A percentile compares a stretch with the other conserved stretches of the same genome.
phyloP scores from a whole-genome alignment of 73 alveolate genomes.

The Tetrahymena thermophila region DNA sequence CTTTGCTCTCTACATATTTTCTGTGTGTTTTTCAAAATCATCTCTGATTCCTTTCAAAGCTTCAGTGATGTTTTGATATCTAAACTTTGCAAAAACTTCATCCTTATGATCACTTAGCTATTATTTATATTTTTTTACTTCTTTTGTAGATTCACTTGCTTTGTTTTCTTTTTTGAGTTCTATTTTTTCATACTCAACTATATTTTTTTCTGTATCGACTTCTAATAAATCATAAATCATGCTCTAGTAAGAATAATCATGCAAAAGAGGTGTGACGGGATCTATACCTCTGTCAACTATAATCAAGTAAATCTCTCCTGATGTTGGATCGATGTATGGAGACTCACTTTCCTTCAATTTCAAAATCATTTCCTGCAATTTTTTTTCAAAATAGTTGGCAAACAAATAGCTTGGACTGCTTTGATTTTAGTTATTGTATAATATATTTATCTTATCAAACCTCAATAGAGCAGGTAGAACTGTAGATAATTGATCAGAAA shows the following conservation, averaged over 20 bases:
- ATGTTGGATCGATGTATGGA: slow-evolving; percentile 7
- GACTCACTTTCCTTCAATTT: neutral
- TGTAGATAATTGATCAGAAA: neutral
- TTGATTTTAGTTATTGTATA: neutral
- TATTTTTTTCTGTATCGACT: neutral
- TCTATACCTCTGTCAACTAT: slow-evolving; percentile 24
- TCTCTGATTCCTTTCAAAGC: slow-evolving; percentile 30
- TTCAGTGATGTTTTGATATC: slow-evolving; percentile 24
- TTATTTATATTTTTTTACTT: slow-evolving; percentile 5
- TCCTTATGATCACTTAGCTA: neutral
- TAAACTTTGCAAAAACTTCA: slow-evolving; percentile 25
- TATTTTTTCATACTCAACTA: neutral
- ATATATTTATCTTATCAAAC: neutral
- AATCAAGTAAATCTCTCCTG: slow-evolving; percentile 23
- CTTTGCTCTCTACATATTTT: slow-evolving; percentile 26
- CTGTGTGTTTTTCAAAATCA: slow-evolving; percentile 15
- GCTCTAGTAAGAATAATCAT: slow-evolving; percentile 32
- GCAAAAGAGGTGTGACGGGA: slow-evolving; percentile 28
- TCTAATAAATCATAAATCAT: slow-evolving; percentile 43
- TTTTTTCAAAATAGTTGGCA: neutral
- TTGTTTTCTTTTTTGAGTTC: neutral
- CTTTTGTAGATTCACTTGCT: neutral
- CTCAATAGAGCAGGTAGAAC: neutral
- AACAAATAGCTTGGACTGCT: neutral
- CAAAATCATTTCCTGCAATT: neutral